Evolutionary conservation across 352 stramenopile species (phyloP).

Genomic region (Globisporangium recalcitrans): DNA sequence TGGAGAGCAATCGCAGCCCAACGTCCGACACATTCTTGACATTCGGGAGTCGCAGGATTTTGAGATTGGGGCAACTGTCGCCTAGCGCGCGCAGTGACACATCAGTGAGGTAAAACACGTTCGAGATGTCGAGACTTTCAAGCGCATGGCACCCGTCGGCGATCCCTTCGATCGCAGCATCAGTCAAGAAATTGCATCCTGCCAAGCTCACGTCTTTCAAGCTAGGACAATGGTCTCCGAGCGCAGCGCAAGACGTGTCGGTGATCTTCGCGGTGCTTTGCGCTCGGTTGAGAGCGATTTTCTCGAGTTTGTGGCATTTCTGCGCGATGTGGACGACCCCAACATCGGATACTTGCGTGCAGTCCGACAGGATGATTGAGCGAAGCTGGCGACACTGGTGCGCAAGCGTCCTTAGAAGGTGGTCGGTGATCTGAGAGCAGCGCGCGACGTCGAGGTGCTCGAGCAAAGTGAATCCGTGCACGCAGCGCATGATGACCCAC

Average conservation of each 20-base stretch:
- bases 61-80: constrained; percentile 28
- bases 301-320: constrained; percentile 63
- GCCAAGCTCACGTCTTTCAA: constrained; percentile 63
- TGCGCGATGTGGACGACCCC: constrained; percentile 80
- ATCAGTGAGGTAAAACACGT: constrained; percentile 86
- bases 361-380: constrained; percentile 75
- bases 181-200: constrained; percentile 86
- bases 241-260: constrained; percentile 81
- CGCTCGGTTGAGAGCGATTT: constrained; percentile 57
- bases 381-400: constrained; percentile 59
- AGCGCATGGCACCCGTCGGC: constrained; percentile 71
- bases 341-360: constrained; percentile 75
- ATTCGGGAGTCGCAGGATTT: constrained; percentile 40
- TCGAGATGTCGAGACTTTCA: constrained; percentile 70
- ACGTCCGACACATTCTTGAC: constrained; percentile 78
- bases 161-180: constrained; percentile 89
- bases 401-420: constrained; percentile 77
- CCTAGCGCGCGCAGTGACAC: constrained; percentile 48
- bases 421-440: constrained; percentile 81
- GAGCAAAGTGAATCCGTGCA: constrained; percentile 52
- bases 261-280: constrained; percentile 78
- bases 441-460: constrained; percentile 57
- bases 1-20: constrained; percentile 79
- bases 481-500: constrained; percentile 65
- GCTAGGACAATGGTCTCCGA: constrained; percentile 56